Evolutionary conservation across 176 grass and related monocot genomes (phyloP), one percentile per base, ranked within the genome.

Genomic region (Bolboschoenus planiculmis): DNA sequence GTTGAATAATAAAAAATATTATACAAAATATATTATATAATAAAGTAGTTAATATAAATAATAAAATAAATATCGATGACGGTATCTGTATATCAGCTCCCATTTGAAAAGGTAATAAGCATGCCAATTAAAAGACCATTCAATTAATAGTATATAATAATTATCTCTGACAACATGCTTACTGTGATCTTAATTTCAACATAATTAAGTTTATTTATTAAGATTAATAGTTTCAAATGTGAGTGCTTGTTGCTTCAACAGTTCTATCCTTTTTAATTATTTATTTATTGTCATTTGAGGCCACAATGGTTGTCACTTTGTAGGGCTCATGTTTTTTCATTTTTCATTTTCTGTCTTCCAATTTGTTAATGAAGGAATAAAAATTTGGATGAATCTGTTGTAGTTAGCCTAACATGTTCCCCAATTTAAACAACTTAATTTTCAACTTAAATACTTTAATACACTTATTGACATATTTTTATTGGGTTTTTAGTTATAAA

Each of bases 71-170:
- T n/a, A n/a, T n/a, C n/a, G n/a, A n/a, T n/a, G n/a, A n/a, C n/a
- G n/a, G n/a, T n/a, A n/a, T n/a, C n/a, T n/a, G n/a, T n/a, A n/a
- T n/a, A n/a, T n/a, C n/a, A n/a, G n/a, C n/a, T n/a, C n/a, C n/a
- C 20, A 20, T 18, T 65, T 39, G 13, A 82, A 82, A 66, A 29
- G 80, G 80, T 82, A 48, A 65, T 65, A 81, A 64, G 56, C 80
- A 48, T 66, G 80, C 29, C 13, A 62, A 76, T 30, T 77, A 77
- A 77, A 30, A 33, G 15, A 51, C 27, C 72, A 77, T 33, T 31
- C 6, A 77, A 77, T 30, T 5, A 77, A 77, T 30, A 27, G 15
- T 51, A 51, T 46, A 77, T 77, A 50, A 53, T 53, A 77, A 77
- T 53, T 46, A 51, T 10, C 10, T n/a, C 21, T 27, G 13, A 56